Evolutionary conservation across 371 early-diverging fungal genomes (phyloP), one percentile per base, ranked within the genome.

Genomic region (Lichtheimia corymbifera): DNA sequence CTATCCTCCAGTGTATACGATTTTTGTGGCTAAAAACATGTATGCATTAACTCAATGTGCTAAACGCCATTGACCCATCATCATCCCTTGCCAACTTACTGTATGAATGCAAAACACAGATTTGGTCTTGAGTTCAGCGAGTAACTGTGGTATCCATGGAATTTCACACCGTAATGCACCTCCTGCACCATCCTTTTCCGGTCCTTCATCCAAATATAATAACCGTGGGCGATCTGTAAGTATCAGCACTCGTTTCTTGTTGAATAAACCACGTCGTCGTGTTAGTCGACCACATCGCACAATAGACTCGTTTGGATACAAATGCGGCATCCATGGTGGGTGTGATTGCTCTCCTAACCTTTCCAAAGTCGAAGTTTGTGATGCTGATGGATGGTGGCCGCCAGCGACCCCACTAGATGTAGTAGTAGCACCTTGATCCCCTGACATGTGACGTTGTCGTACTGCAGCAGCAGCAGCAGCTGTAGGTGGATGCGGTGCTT

Each of bases 141-240:
- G 63, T 15, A 82, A 51, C 2, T 73, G 62, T 7, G 81, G 64
- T 0, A 76, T 77, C 82, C 87, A 86, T 22, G 78, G 65, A 47
- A 91, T 87, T 62, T 88, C 88, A 24, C 83, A 82, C 22, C 68
- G 58, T 22, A 78, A 40, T 25, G 64, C 47, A 15, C 79, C 77
- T 15, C 75, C 77, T 12, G 74, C 42, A 27, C 70, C 71, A 24
- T 71, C 65, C 22, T 63, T 54, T 9, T 66, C 76, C 55, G 74
- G 73, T 15, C 80, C 80, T 59, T 86, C 83, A 56, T 91, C 90
- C 55, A 86, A 76, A 61, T 91, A 89, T 4, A 87, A 58, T 22
- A 93, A 66, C 6, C 93, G 77, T 22, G 91, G 91, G 27, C 77
- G 62, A 62, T 91, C 89, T 2, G 91, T 91, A 43, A 93, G 66